Conservation (phyloP, 1,139 yeast species). For the Pichia norvegensis region DNA sequence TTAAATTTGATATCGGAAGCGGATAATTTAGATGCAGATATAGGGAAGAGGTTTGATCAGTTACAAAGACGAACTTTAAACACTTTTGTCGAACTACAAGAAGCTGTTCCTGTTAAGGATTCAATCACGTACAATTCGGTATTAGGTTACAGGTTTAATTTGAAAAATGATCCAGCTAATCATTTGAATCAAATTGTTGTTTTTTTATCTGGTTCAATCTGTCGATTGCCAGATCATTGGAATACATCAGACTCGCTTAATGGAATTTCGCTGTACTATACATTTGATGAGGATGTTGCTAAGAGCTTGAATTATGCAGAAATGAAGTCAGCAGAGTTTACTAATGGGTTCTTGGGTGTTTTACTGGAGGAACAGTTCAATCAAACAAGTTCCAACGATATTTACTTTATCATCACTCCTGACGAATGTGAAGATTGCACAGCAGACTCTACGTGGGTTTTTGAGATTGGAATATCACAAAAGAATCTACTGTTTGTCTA, state of each 20-base stretch:
- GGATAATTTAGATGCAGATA: background rate
- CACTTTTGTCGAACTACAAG: constrained; percentile 4
- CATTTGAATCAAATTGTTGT: constrained; percentile 46
- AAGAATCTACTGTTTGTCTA: constrained; percentile 60
- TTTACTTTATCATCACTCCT: constrained; percentile 45
- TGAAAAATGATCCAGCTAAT: constrained; percentile 4
- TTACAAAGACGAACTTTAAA: background rate
- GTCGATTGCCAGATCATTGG: constrained; percentile 37
- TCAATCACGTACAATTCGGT: constrained; percentile 8
- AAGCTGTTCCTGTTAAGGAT: constrained; percentile 14
- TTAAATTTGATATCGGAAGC: background rate
- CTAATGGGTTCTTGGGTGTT: constrained; percentile 49
- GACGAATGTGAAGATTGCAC: constrained; percentile 30
- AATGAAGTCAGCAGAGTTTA: constrained; percentile 28
- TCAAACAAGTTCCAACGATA: constrained; percentile 22
- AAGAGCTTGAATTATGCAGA: constrained; percentile 29
- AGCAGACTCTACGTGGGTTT: constrained; percentile 41
- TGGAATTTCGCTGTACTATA: constrained; percentile 37
- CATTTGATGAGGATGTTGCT: constrained; percentile 34
- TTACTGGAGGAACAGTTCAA: constrained; percentile 36
- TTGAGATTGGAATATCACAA: constrained; percentile 66
- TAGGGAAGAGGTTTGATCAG: background rate
- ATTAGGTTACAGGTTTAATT: constrained; percentile 8
- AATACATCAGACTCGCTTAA: constrained; percentile 27
- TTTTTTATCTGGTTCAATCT: constrained; percentile 54